These are phyloP conservation scores for Clavariopsis aquatica DNA, from an alignment of 495 filamentous ascomycete species.

Conservation along the genomic window DNA sequence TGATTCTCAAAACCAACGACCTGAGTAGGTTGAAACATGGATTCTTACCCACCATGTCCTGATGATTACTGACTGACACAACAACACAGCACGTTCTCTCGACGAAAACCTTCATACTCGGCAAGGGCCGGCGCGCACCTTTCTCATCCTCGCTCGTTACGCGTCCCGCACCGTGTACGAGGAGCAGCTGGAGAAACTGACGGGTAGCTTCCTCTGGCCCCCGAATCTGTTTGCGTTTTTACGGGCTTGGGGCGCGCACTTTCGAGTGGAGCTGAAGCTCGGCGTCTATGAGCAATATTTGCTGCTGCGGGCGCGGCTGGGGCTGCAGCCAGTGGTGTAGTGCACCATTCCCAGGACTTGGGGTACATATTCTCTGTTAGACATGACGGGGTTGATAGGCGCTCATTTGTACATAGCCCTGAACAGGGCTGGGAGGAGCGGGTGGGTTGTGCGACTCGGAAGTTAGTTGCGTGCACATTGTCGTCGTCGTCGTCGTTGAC, in stretches of 20 bases:
- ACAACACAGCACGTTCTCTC: conserved; percentile 67
- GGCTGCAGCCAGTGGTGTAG: conserved; percentile 34
- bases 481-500: neutral
- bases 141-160: conserved; percentile 92
- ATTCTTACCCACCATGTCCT: neutral
- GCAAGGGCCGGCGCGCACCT: conserved; percentile 82
- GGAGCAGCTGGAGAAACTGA: conserved; percentile 76
- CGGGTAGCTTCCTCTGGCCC: conserved; percentile 60
- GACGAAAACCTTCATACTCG: conserved; percentile 92
- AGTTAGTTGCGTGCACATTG: neutral
- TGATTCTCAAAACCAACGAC: conserved; percentile 98
- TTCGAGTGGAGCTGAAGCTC: conserved; percentile 65
- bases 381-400: neutral
- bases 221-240: conserved; percentile 58
- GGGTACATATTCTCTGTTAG: neutral
- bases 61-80: conserved; percentile 29
- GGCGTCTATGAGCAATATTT: conserved; percentile 65
- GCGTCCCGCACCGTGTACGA: conserved; percentile 85
- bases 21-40: conserved; percentile 64
- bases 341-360: neutral
- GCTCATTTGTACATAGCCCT: neutral
- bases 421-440: neutral
- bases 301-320: conserved; percentile 51
- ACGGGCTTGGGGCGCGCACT: conserved; percentile 58
- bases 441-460: neutral